A percentile compares a stretch with the other conserved stretches of the same genome.
Conservation (phyloP, 371 early-diverging fungal species). For the Capillidium heterosporum region DNA sequence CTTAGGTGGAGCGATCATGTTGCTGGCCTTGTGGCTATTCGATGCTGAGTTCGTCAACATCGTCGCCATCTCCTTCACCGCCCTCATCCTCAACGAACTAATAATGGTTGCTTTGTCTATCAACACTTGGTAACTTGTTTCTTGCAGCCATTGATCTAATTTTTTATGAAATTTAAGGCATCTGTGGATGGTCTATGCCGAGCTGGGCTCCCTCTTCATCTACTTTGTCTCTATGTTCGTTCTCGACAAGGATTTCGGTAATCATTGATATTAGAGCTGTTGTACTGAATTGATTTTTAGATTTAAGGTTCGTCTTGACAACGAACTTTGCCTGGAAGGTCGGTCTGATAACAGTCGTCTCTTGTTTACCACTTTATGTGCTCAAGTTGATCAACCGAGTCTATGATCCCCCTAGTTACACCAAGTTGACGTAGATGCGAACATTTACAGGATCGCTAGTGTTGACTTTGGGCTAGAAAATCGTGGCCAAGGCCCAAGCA, state of each 20-base stretch:
- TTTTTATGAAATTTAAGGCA: slow-evolving; percentile 26
- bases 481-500: too few relatives aligned
- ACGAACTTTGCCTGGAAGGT: slow-evolving; percentile 77
- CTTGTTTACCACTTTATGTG: slow-evolving; percentile 65
- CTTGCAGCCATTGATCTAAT: too few relatives aligned
- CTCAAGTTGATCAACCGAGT: slow-evolving; percentile 45
- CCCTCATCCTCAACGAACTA: slow-evolving; percentile 92
- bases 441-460: too few relatives aligned
- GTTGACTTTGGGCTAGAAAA: too few relatives aligned
- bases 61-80: slow-evolving; percentile 92
- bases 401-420: slow-evolving; percentile 58
- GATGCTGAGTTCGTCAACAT: slow-evolving; percentile 92
- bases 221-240: slow-evolving; percentile 79
- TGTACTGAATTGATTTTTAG: slow-evolving; percentile 16
- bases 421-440: slow-evolving; percentile 37
- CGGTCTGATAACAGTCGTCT: slow-evolving; percentile 70
- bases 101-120: slow-evolving; percentile 96
- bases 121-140: slow-evolving; percentile 47
- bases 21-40: slow-evolving; percentile 82
- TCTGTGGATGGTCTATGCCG: slow-evolving; percentile 64
- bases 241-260: slow-evolving; percentile 80
- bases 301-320: slow-evolving; percentile 70
- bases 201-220: slow-evolving; percentile 57
- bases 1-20: slow-evolving; percentile 82
- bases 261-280: slow-evolving; percentile 3